phyloP scores from a whole-genome alignment of 306 rosid genomes.

The Rosa multiflora region DNA sequence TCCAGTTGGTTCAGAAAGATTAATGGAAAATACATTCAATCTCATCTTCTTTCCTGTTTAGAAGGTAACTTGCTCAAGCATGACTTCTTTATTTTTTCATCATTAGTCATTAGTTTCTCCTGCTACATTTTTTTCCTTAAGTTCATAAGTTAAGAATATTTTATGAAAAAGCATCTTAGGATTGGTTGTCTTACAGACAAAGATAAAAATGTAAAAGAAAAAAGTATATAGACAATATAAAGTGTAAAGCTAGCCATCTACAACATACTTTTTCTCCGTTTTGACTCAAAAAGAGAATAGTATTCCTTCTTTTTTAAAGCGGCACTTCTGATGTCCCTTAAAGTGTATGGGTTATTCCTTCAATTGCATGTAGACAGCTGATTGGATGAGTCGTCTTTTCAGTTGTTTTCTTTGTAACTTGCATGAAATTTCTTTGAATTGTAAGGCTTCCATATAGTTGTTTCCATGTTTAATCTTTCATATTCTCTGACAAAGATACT shows the following conservation, averaged over 20 bases:
- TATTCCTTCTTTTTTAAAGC: not conserved
- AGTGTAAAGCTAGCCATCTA: not conserved
- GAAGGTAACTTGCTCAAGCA: slow-evolving; percentile 47
- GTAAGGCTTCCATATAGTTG: not conserved
- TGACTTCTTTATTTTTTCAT: not conserved
- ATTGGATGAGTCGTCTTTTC: not conserved
- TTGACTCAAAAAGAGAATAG: not conserved
- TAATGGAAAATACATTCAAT: slow-evolving; percentile 88
- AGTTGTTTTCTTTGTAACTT: not conserved
- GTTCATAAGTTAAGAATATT: not conserved
- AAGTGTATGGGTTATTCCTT: not conserved
- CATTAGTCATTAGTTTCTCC: not conserved
- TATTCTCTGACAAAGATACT: not conserved
- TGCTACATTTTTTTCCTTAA: not conserved
- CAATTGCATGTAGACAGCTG: not conserved
- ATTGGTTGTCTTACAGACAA: not conserved
- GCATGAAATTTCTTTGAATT: not conserved
- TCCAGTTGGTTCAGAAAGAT: slow-evolving; percentile 82
- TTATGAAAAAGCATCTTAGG: not conserved
- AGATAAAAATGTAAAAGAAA: not conserved
- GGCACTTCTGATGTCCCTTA: not conserved
- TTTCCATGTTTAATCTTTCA: not conserved
- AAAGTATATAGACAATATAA: not conserved
- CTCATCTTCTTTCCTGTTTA: slow-evolving; percentile 75
- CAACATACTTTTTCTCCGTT: not conserved